These are phyloP conservation scores for Theileria sp. DNA, from an alignment of 169 alveolate species.

Conservation along the genomic window DNA sequence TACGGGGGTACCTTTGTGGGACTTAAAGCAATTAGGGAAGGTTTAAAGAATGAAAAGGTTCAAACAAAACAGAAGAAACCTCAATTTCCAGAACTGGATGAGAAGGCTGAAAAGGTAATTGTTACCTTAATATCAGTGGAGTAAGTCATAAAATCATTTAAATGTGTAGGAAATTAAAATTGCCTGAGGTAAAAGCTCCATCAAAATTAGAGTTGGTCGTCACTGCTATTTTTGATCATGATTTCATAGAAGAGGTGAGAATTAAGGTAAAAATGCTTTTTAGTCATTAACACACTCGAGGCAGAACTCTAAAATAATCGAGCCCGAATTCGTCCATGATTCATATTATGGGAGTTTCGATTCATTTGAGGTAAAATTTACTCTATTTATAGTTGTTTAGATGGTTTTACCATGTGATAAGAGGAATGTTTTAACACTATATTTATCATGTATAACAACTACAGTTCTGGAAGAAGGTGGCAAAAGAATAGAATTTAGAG, in stretches of 20 bases:
- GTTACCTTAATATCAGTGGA: conserved; percentile 28
- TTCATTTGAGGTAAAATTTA: conserved; percentile 21
- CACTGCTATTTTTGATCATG: conserved; percentile 58
- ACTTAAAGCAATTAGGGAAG: conserved; percentile 53
- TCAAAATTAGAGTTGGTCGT: conserved; percentile 30
- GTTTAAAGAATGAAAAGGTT: background rate
- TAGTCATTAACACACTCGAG: conserved; percentile 35
- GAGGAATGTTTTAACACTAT: conserved; percentile 32
- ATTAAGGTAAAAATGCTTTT: background rate
- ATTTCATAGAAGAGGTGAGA: conserved; percentile 44
- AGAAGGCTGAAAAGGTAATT: conserved; percentile 36
- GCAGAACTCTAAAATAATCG: conserved; percentile 23
- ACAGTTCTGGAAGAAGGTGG: conserved; percentile 21
- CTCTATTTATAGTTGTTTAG: conserved; percentile 9
- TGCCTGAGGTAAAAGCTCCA: conserved; percentile 48
- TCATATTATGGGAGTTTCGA: conserved; percentile 45
- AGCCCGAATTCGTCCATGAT: conserved; percentile 28
- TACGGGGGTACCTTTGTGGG: conserved; percentile 69
- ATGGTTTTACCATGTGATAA: conserved; percentile 53
- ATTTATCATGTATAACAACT: conserved; percentile 32
- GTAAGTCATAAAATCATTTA: conserved; percentile 25
- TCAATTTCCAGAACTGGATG: background rate
- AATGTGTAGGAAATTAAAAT: conserved; percentile 19
- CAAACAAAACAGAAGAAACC: background rate
- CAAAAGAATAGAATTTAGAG: conserved; percentile 27